Evolutionary conservation across 2,329 filamentous ascomycete genomes (phyloP), one percentile per base, ranked within the genome.

Genomic region (Fusarium agapanthi): DNA sequence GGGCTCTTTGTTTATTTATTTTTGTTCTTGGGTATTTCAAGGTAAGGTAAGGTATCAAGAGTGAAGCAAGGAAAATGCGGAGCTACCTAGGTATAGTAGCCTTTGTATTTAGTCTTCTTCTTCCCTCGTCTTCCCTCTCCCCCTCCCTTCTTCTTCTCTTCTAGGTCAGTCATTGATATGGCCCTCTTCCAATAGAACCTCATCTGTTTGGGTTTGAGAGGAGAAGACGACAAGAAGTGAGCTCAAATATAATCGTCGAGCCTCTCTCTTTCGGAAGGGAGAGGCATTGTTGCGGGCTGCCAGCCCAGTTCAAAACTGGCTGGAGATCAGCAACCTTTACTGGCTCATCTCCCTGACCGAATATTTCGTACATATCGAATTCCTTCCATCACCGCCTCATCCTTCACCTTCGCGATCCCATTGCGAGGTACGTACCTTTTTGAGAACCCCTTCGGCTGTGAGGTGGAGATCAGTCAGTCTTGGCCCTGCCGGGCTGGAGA

Each of bases 151-250:
- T 50, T 67, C 66, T 64, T 66, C 64, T 62, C 65, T 63, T 73
- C 65, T 69, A 69, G 56, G 48, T 63, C 70, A 62, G 54, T 73
- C 65, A 59, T 61, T 65, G 62, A 67, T 60, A 71, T 53, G 57
- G 54, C 55, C 71, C 67, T 73, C 59, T 53, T 74, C 58, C 54
- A 45, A 40, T 70, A 71, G 37, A 53, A 64, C 70, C 71, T 74
- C 57, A 56, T 48, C 60, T 68, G 32, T 55, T 55, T 61, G 32
- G 71, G 71, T 75, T 68, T 72, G 61, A 76, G 74, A 76, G 69
- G 68, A 64, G 65, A 64, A 61, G 69, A 69, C 48, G 48, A 26
- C 57, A 37, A 58, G 35, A 62, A 37, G 34, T 59, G 48, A 32
- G 35, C 30, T 48, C 40, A 37, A 41, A 67, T 30, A 67, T 59